phyloP scores from a whole-genome alignment of 2,329 filamentous ascomycete species.

The Ophiosphaerella korrae region DNA sequence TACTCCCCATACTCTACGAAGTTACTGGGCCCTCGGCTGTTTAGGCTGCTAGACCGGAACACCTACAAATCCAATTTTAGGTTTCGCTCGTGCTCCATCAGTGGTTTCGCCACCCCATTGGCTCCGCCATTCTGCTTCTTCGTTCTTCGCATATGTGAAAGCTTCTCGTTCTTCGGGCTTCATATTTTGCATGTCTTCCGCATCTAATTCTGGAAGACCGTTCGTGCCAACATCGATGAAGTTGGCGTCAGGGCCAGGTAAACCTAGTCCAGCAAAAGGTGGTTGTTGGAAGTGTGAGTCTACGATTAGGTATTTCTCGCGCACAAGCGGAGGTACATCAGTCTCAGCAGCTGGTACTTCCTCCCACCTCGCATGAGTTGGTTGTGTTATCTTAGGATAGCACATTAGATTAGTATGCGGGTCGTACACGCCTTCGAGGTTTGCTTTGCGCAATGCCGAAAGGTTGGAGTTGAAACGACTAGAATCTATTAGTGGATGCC shows the following conservation, averaged over 20 bases:
- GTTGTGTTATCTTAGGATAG: slow-evolving; percentile 86
- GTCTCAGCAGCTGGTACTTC: slow-evolving; percentile 59
- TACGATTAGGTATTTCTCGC: slow-evolving; percentile 66
- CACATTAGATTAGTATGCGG: slow-evolving; percentile 92
- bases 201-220: slow-evolving; percentile 67
- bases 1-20: neutral
- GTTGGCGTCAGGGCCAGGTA: slow-evolving; percentile 63
- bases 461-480: slow-evolving; percentile 86
- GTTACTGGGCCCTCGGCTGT: neutral
- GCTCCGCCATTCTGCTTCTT: slow-evolving; percentile 73
- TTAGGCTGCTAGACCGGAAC: slow-evolving; percentile 56
- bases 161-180: slow-evolving; percentile 73
- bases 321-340: slow-evolving; percentile 60
- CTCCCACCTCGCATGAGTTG: slow-evolving; percentile 83
- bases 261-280: slow-evolving; percentile 61
- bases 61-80: slow-evolving; percentile 56
- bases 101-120: slow-evolving; percentile 73
- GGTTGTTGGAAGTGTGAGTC: slow-evolving; percentile 66
- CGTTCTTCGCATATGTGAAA: slow-evolving; percentile 69
- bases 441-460: slow-evolving; percentile 69
- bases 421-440: slow-evolving; percentile 82
- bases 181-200: slow-evolving; percentile 69
- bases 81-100: slow-evolving; percentile 55
- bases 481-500: slow-evolving; percentile 21
- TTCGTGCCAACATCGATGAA: slow-evolving; percentile 55